A percentile compares a stretch with the other conserved stretches of the same genome.
Evolutionary conservation across 2,329 filamentous ascomycete genomes (phyloP).

Genomic region (Scopulariopsis brevicaulis): DNA sequence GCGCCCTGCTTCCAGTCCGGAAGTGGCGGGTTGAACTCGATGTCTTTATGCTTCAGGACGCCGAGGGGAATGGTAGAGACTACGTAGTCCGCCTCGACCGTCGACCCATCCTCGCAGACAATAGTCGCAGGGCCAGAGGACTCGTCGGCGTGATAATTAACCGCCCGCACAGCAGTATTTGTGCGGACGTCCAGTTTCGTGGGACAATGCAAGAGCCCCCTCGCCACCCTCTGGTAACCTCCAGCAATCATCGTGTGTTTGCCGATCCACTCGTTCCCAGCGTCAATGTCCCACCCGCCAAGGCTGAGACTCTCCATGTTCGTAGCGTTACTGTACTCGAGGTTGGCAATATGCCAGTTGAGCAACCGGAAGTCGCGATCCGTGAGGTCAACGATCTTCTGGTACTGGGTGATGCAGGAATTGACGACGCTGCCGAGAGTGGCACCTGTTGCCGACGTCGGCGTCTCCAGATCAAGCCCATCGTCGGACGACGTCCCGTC

Average conservation of each 20-base stretch:
- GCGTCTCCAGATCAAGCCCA: conserved; percentile 59
- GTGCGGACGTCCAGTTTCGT: conserved; percentile 66
- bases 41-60: conserved; percentile 71
- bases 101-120: conserved; percentile 66
- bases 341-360: conserved; percentile 97
- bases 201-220: conserved; percentile 71
- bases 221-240: conserved; percentile 88
- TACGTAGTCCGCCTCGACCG: conserved; percentile 77
- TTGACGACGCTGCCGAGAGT: conserved; percentile 89
- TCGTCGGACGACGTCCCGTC: conserved; percentile 48
- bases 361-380: conserved; percentile 81
- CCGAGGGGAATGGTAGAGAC: conserved; percentile 84
- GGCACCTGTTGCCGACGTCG: conserved; percentile 52
- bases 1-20: conserved; percentile 75
- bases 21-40: conserved; percentile 84
- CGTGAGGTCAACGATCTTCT: conserved; percentile 67
- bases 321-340: conserved; percentile 93
- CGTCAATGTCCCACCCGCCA: conserved; percentile 90
- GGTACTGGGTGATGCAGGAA: conserved; percentile 81
- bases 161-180: conserved; percentile 59
- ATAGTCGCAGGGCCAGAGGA: conserved; percentile 42
- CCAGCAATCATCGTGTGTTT: conserved; percentile 88
- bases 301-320: conserved; percentile 82
- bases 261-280: conserved; percentile 94
- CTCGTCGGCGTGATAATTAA: conserved; percentile 48